These are phyloP conservation scores for Syzygium jambos DNA, from an alignment of 345 rosid genomes.

Conservation along the genomic window DNA sequence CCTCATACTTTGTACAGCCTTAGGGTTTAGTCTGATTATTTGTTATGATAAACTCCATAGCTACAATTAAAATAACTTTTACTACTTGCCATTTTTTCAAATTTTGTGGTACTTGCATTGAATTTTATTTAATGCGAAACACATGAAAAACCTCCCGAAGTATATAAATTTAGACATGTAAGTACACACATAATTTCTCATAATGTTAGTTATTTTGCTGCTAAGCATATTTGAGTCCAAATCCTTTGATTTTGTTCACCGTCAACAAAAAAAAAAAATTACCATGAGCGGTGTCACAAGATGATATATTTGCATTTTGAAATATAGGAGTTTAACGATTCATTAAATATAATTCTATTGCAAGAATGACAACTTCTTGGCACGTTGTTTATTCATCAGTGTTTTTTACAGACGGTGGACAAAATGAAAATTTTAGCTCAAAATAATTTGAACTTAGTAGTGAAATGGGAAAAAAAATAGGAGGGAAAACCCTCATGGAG, in stretches of 20 bases:
- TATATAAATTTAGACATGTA: background rate
- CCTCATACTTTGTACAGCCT: background rate
- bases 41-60: background rate
- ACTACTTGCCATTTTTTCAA: too few relatives aligned
- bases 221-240: background rate
- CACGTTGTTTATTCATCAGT: background rate
- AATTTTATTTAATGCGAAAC: too few relatives aligned
- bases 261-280: background rate
- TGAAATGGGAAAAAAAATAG: background rate
- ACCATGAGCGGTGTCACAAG: background rate
- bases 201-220: background rate
- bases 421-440: background rate
- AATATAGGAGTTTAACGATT: background rate
- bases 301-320: background rate
- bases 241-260: background rate
- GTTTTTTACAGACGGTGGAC: background rate
- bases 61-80: background rate
- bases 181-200: background rate
- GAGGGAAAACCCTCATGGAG: background rate
- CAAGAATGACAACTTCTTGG: background rate
- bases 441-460: background rate
- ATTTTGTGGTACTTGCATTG: background rate
- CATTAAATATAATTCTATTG: background rate
- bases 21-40: background rate
- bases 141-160: background rate